phyloP scores from a whole-genome alignment of 495 filamentous ascomycete species.

The Penicillium odoratum region DNA sequence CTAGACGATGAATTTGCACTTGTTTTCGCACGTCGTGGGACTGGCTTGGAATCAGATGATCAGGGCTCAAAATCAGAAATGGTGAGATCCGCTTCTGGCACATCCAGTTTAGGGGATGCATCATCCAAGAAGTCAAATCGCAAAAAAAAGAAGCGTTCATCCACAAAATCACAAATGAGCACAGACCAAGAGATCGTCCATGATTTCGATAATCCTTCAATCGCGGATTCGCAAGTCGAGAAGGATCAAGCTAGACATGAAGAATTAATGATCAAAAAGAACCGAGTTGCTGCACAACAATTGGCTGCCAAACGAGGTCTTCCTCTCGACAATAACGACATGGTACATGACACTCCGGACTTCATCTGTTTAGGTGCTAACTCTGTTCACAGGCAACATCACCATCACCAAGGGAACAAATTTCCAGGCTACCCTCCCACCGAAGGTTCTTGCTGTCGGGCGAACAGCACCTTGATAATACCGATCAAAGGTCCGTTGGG shows the following conservation, averaged over 20 bases:
- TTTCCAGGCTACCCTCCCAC: constrained; percentile 13
- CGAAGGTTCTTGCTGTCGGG: constrained; percentile 8
- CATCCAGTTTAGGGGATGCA: constrained; percentile 50
- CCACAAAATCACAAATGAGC: constrained; percentile 26
- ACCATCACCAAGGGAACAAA: constrained; percentile 10
- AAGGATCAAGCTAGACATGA: constrained; percentile 73
- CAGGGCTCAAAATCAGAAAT: constrained; percentile 68
- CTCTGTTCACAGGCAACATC: constrained; percentile 12
- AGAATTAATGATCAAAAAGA: constrained; percentile 66
- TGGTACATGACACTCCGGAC: constrained; percentile 1
- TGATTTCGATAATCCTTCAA: constrained; percentile 47
- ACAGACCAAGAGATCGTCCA: constrained; percentile 27
- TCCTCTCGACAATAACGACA: constrained; percentile 16
- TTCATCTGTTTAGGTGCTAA: constrained; percentile 4
- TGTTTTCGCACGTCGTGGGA: constrained; percentile 66
- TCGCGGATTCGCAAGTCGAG: constrained; percentile 74
- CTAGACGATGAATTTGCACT: constrained; percentile 92
- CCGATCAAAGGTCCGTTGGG: constrained; percentile 12
- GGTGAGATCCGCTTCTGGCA: constrained; percentile 57
- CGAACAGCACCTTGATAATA: background rate
- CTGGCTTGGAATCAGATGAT: constrained; percentile 63
- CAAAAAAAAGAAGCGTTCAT: constrained; percentile 34
- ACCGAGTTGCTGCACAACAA: constrained; percentile 68
- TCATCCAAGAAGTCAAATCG: constrained; percentile 49
- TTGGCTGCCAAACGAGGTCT: constrained; percentile 73